These are phyloP conservation scores for Tilletia walkeri DNA, from an alignment of 1,284 basidiomycete species.

Conservation along the genomic window DNA sequence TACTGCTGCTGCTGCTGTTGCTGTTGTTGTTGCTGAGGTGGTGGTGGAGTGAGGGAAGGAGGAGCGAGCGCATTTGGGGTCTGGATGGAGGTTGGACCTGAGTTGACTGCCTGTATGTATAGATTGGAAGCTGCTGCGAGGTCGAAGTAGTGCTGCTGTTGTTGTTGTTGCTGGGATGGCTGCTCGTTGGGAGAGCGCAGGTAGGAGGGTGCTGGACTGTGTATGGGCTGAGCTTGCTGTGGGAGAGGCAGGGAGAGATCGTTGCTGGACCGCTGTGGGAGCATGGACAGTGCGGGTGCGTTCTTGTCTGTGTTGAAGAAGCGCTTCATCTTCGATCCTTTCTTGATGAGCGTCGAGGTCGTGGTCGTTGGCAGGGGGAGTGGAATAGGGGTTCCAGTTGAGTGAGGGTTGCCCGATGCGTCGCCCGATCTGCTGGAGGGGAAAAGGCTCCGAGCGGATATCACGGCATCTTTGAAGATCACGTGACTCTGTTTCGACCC, in stretches of 20 bases:
- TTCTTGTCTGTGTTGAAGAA: constrained; percentile 11
- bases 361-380: not conserved
- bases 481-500: not conserved
- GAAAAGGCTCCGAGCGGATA: constrained; percentile 5
- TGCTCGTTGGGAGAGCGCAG: not conserved
- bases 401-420: constrained; percentile 2
- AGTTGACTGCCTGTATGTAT: not conserved
- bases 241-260: not conserved
- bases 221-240: not conserved
- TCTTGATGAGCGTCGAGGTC: too few species aligned
- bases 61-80: not conserved
- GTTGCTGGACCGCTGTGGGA: constrained; percentile 1
- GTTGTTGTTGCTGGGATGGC: not conserved
- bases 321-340: constrained; percentile 3
- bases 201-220: constrained; percentile 8
- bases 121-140: constrained; percentile 1
- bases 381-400: not conserved
- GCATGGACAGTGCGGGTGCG: constrained; percentile 15
- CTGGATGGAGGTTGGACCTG: not conserved
- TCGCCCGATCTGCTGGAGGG: not conserved
- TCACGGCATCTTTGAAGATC: too few species aligned
- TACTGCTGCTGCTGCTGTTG: not conserved
- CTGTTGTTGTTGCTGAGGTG: not conserved
- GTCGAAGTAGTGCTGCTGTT: constrained; percentile 17
- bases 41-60: constrained; percentile 8